Evolutionary conservation across 1,284 basidiomycete genomes (phyloP).

Genomic region (Sparassis latifolia): DNA sequence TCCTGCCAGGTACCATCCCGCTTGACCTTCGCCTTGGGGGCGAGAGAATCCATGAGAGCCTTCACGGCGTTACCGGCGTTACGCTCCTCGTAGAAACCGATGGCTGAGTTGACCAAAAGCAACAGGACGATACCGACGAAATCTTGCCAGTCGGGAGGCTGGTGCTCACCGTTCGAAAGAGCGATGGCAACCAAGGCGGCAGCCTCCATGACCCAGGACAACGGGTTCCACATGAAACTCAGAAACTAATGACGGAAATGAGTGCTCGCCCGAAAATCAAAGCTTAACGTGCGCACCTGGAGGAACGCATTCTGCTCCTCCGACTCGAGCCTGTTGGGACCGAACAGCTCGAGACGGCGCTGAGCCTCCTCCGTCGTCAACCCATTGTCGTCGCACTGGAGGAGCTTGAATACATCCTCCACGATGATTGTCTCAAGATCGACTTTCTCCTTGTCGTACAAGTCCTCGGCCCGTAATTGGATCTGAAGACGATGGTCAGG

Average conservation of each 20-base stretch:
- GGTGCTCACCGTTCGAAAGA: constrained; percentile 86
- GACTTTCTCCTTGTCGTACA: constrained; percentile 99
- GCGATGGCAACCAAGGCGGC: constrained; percentile 95
- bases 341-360: constrained; percentile 91
- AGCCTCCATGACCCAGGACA: constrained; percentile 99
- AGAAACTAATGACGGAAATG: constrained; percentile 61
- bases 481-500: constrained; percentile 41
- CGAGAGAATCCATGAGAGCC: constrained; percentile 98
- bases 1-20: constrained; percentile 82
- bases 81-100: constrained; percentile 97
- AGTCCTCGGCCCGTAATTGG: constrained; percentile 88
- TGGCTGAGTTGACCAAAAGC: constrained; percentile 90
- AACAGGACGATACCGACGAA: constrained; percentile 95
- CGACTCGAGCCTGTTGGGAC: constrained; percentile 91
- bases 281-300: constrained; percentile 45
- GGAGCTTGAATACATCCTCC: constrained; percentile 94
- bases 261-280: background rate
- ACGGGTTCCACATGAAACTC: constrained; percentile 97
- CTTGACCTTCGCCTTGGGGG: constrained; percentile 92
- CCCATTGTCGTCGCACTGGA: constrained; percentile 85
- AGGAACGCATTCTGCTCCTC: constrained; percentile 86
- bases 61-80: constrained; percentile 98
- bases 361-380: constrained; percentile 68
- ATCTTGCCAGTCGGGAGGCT: constrained; percentile 93
- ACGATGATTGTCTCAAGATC: constrained; percentile 96